These are phyloP conservation scores for Ophiostoma australiae DNA, from an alignment of 2,329 filamentous ascomycete genomes.

Conservation along the genomic window DNA sequence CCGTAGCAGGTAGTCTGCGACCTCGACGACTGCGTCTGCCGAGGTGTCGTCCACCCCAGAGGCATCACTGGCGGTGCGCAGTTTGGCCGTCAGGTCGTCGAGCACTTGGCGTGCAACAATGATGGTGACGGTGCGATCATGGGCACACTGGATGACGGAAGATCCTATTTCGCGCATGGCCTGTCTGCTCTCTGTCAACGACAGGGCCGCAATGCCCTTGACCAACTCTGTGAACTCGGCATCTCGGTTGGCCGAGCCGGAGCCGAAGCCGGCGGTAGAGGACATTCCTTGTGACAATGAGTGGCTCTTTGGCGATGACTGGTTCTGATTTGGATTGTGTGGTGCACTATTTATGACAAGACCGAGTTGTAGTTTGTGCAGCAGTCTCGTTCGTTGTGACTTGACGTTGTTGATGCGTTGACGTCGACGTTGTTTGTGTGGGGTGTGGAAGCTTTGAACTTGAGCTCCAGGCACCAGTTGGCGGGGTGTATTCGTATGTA, in stretches of 20 bases:
- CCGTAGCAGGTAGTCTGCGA: constrained; percentile 67
- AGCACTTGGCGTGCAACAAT: constrained; percentile 32
- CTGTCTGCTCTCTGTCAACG: constrained; percentile 22
- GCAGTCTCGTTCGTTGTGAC: neutral
- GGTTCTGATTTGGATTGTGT: neutral
- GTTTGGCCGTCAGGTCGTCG: constrained; percentile 39
- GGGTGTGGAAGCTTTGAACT: neutral
- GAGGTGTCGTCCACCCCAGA: neutral
- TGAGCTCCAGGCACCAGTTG: neutral
- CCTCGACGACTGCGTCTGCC: constrained; percentile 65
- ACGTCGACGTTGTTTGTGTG: neutral
- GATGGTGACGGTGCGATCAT: constrained; percentile 29
- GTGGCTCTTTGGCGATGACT: too few relatives aligned
- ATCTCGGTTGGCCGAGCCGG: constrained; percentile 15
- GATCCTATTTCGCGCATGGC: neutral
- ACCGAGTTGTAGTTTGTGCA: neutral
- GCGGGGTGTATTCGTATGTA: neutral
- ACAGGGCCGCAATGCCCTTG: constrained; percentile 28
- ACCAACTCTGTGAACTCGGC: constrained; percentile 30
- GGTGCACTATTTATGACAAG: neutral
- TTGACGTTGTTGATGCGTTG: neutral
- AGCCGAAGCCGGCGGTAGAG: neutral
- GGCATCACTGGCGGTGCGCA: constrained; percentile 47
- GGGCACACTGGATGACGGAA: constrained; percentile 27
- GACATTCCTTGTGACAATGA: neutral